phyloP scores from a whole-genome alignment of 2,329 filamentous ascomycete genomes.

The Bipolaris bicolor region DNA sequence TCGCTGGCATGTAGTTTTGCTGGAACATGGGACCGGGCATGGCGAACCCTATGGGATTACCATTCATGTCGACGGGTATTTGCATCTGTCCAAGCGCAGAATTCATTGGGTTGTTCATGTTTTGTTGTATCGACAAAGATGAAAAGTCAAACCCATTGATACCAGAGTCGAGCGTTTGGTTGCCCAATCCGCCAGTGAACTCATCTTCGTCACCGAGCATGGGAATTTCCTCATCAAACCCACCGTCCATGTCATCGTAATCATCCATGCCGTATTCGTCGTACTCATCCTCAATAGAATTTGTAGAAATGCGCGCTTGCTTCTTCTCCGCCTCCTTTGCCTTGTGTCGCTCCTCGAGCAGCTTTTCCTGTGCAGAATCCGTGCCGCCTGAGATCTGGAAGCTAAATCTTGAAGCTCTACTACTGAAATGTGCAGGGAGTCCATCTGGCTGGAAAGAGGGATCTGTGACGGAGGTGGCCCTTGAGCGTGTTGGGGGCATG shows the following conservation, averaged over 20 bases:
- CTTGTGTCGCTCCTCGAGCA: slow-evolving; percentile 74
- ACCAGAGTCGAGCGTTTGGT: slow-evolving; percentile 35
- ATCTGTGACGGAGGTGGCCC: slow-evolving; percentile 48
- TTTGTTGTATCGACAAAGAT: slow-evolving; percentile 33
- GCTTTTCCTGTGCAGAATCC: slow-evolving; percentile 68
- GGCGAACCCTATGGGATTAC: slow-evolving; percentile 44
- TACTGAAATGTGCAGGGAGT: slow-evolving; percentile 56
- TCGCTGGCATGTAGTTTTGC: slow-evolving; percentile 21
- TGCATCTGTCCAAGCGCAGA: slow-evolving; percentile 32
- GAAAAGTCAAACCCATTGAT: slow-evolving; percentile 46
- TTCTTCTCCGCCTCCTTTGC: slow-evolving; percentile 68
- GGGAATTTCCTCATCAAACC: slow-evolving; percentile 71
- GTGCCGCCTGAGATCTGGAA: slow-evolving; percentile 79
- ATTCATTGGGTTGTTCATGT: slow-evolving; percentile 26
- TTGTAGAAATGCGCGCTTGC: slow-evolving; percentile 44
- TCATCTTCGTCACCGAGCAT: slow-evolving; percentile 52
- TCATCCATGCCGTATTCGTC: slow-evolving; percentile 51
- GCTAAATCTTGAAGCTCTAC: slow-evolving; percentile 79
- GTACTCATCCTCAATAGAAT: slow-evolving; percentile 45
- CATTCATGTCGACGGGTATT: slow-evolving; percentile 38
- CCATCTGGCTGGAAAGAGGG: slow-evolving; percentile 45
- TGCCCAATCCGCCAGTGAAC: slow-evolving; percentile 31
- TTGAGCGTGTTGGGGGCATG: slow-evolving; percentile 43
- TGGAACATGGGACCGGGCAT: slow-evolving; percentile 36
- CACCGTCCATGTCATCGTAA: slow-evolving; percentile 61